A percentile compares a stretch with the other conserved stretches of the same genome.
phyloP scores from a whole-genome alignment of 371 early-diverging fungal genomes.

The Rhizomucor miehei region DNA sequence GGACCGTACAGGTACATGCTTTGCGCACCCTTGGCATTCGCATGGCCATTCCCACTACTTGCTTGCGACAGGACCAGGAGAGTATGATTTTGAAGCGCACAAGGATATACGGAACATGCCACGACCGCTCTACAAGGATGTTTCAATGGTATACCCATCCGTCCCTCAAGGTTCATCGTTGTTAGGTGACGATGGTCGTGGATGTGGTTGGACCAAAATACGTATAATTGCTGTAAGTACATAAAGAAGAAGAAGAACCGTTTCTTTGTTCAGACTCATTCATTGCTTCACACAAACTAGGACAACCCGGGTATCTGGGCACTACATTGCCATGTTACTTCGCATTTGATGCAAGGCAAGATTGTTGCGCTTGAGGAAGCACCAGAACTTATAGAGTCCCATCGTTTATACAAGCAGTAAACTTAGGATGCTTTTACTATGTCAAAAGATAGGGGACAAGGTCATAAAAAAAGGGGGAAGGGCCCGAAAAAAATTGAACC shows the following conservation, averaged over 20 bases:
- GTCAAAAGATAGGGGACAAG: too few species aligned
- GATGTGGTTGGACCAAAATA: conserved; percentile 43
- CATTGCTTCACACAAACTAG: too few species aligned
- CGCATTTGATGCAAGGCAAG: too few species aligned
- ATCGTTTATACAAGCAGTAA: too few species aligned
- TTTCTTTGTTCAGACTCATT: too few species aligned
- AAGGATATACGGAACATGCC: conserved; percentile 26
- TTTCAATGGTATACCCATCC: conserved; percentile 33
- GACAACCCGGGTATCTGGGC: too few species aligned
- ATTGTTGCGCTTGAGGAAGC: too few species aligned
- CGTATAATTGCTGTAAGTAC: conserved; percentile 37
- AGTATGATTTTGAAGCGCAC: conserved; percentile 25
- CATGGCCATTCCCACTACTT: conserved; percentile 45
- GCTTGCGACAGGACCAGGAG: conserved; percentile 35
- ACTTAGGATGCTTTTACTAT: too few species aligned
- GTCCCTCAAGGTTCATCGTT: neutral
- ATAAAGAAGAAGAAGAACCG: neutral
- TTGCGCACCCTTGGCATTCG: conserved; percentile 45
- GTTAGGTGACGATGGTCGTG: conserved; percentile 1
- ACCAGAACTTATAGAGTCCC: too few species aligned
- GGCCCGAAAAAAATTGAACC: too few species aligned
- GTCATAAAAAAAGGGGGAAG: too few species aligned
- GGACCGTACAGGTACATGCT: conserved; percentile 9
- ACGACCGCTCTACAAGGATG: conserved; percentile 28
- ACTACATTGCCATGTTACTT: too few species aligned